Base-by-base conservation (phyloP, 345 rosid genomes). In the Abelmoschus esculentus region DNA sequence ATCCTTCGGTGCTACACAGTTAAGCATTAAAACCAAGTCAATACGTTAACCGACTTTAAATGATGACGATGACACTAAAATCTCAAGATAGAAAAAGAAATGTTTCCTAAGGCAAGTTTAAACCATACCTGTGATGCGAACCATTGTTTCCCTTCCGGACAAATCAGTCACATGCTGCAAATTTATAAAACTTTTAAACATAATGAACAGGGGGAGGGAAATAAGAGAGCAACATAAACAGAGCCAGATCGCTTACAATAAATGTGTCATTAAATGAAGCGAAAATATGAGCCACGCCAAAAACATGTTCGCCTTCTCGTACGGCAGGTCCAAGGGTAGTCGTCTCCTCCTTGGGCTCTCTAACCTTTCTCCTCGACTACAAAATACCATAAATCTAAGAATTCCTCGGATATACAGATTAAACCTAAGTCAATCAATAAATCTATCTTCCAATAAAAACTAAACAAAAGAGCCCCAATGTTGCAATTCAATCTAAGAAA, bases 191-290 rank as follows among this genome's bases (percentile, higher is more conserved):
- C 6, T 8, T 8, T 38, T 28, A 49, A 36, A 63, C 17, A 5
- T 7, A 52, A 7, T 31, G 36, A 75, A 22, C 14, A 2, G 42
- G 22, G 8, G 18, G 13, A 18, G 9, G 22, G 8, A 32, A 60
- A 32, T 36, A 36, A 36, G 40, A 38, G 31, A 62, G 26, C 44
- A 29, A 18, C 38, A 17, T n/a, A 1, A 17, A 32, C 9, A 26
- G 44, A 0, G 12, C 13, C 14, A 7, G 2, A 53, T 18, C 22
- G 71, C 90, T 85, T 69, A 92, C 98, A 19, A 92, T 92, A 81
- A 92, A 92, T 6, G 98, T 92, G 69, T 92, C 98, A 29, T 92
- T 92, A 75, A 90, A 92, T 0, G 96, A 92, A 11, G 98, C 98
- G 67, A 85, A 92, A 32, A 92, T 87, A 78, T 90, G 98, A 17